Base-by-base conservation (phyloP, 768 basidiomycete genomes). In the Glaciozyma antarctica region DNA sequence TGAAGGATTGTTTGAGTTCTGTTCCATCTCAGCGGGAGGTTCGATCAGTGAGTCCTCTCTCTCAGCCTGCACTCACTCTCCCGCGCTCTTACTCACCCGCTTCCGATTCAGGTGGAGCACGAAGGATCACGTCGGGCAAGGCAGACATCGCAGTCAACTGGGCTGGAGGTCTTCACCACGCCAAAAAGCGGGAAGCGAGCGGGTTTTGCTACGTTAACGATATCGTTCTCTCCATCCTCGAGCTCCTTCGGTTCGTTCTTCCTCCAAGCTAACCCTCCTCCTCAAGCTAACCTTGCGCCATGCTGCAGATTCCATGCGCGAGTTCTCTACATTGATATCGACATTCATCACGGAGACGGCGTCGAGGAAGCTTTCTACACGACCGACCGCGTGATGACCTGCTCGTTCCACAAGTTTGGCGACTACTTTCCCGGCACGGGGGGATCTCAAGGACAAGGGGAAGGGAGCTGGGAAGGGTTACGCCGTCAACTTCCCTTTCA, bases 191-290 rank as follows among this genome's bases (percentile, higher is more conserved):
- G 52, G 95, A 99, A 78, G 95, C 95, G 0, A 93, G 90, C 72
- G 95, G 95, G 2, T 99, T 99, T 77, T 99, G 95, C 78, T 99
- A 98, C 76, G 90, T 98, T 52, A 98, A 98, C 73, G 94, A 98
- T 75, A 98, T 98, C 70, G 95, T 99, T 10, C 83, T 99, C 24
- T 94, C 94, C 3, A 94, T 98, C 65, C 81, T 98, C 38, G 95
- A 98, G 76, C 82, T 99, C 16, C 80, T 98, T 62, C 81, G 94
- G 86, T 90, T 75, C 38, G 38, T n/a, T 15, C 12, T 41, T 13
- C 38, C 13, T 41, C 38, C 8, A n/a, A n/a, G n/a, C 13, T 41
- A n/a, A n/a, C 38, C 38, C 13, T 12, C 10, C 13, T 41, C 38
- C 38, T 13, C 38, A 41, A 41, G 74, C 32, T 24, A 51, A 95